Evolutionary conservation across 2,329 filamentous ascomycete species (phyloP).

Genomic region (Teratosphaeria epicoccoides): DNA sequence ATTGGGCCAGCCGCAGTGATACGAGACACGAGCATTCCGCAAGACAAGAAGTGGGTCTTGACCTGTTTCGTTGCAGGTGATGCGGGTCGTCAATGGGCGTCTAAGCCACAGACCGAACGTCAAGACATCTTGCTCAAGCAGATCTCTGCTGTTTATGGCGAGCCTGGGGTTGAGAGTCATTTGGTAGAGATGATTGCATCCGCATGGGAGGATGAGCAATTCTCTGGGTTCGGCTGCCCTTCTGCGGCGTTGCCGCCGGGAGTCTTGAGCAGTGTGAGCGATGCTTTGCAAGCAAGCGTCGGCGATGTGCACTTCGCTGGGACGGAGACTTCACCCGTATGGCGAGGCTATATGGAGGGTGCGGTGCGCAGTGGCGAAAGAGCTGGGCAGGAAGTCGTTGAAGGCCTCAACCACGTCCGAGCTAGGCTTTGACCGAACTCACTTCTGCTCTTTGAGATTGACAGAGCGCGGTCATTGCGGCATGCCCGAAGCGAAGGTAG

Average conservation of each 20-base stretch:
- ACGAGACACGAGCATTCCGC: constrained; percentile 33
- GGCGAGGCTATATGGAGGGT: constrained; percentile 52
- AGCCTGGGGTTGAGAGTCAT: constrained; percentile 18
- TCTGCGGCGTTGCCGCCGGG: constrained; percentile 18
- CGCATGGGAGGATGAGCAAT: constrained; percentile 20
- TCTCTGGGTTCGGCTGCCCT: constrained; percentile 20
- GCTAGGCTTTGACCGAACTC: neutral
- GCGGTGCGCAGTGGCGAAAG: constrained; percentile 41
- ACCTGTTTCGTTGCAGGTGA: constrained; percentile 35
- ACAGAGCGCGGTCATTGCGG: no score
- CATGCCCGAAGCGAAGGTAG: no score
- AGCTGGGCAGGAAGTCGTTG: constrained; percentile 38
- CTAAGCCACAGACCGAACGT: constrained; percentile 19
- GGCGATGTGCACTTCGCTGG: constrained; percentile 44
- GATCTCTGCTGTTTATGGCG: constrained; percentile 23
- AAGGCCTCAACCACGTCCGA: constrained; percentile 5
- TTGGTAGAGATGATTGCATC: constrained; percentile 22
- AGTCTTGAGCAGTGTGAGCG: constrained; percentile 14
- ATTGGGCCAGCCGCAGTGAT: constrained; percentile 37
- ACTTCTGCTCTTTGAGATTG: no score
- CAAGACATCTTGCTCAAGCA: constrained; percentile 27
- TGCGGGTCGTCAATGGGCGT: constrained; percentile 29
- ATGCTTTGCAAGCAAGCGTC: constrained; percentile 15
- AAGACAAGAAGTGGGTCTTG: constrained; percentile 20
- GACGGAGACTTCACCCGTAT: constrained; percentile 43